Base-by-base conservation (phyloP, 129 eudicot species). In the Chrysanthemum lavandulifolium region DNA sequence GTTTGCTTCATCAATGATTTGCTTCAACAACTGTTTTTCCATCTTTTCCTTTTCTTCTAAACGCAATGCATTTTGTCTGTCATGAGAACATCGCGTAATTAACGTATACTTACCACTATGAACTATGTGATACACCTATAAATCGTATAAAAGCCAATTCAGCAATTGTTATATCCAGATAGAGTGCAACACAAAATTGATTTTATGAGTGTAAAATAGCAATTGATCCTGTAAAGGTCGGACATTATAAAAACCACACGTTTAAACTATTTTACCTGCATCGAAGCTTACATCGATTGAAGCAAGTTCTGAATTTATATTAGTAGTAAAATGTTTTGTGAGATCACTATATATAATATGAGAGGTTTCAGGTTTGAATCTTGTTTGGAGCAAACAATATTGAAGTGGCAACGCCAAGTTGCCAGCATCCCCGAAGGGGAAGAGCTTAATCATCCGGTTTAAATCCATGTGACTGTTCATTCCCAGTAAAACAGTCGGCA, bases 21-120 rank as follows among this genome's bases (percentile, higher is more conserved):
- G 82, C 76, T 78, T 81, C 78, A 84, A 23, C 58, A 84, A 33
- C 68, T 81, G 82, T 82, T 82, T 86, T 63, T 89, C 96, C 76
- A 65, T 80, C 83, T 68, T 84, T 79, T 86, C 96, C 67, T 86
- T 89, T 89, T 89, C 88, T 84, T 86, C 90, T 43, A 89, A 53
- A 23, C 82, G 81, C 70, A 79, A 33, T 10, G 92, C 86, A 69
- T 84, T 89, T 76, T 84, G 82, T 76, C 92, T 86, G 68, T 45
- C 50, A 61, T 21, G 10, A 15, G 21, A 56, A 67, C 25, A 53
- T 1, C 56, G 67, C 5, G 47, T 59, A 25, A 18, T 43, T 11
- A 52, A 36, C 0, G 23, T 18, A 45, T 72, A 7, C 9, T 40
- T 33, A 27, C 47, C 10, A 40, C 47, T 40, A 40, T 40, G 47